These are phyloP conservation scores for Tetragonia tetragonoides DNA, from an alignment of 148 eudicot genomes.

Conservation along the genomic window DNA sequence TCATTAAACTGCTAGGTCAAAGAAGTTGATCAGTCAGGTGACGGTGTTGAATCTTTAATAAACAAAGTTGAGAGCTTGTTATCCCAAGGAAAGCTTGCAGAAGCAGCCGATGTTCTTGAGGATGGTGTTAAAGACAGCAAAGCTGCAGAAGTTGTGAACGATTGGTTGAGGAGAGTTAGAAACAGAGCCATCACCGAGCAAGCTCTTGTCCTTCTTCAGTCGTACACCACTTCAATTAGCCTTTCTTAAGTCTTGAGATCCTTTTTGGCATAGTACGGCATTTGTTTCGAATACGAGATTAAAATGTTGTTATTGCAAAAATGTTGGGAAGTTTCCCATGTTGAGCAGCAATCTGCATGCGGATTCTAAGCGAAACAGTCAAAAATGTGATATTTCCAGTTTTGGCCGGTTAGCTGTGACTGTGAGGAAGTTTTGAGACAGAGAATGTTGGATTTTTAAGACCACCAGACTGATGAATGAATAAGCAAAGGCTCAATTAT, in stretches of 20 bases:
- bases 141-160: slow-evolving; percentile 61
- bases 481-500: slow-evolving; percentile 16
- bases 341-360: too few relatives aligned
- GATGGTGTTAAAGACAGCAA: slow-evolving; percentile 74
- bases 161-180: slow-evolving; percentile 73
- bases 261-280: background rate
- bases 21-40: slow-evolving; percentile 74
- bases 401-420: background rate
- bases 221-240: slow-evolving; percentile 73
- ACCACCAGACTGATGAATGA: background rate
- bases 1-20: slow-evolving; percentile 43
- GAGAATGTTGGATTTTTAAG: background rate
- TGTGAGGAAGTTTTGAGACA: slow-evolving; percentile 5
- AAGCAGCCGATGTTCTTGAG: slow-evolving; percentile 90
- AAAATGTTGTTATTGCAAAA: too few relatives aligned
- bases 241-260: slow-evolving; percentile 33
- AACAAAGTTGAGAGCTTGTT: slow-evolving; percentile 69
- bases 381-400: background rate
- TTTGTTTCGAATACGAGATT: background rate
- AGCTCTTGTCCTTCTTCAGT: slow-evolving; percentile 64
- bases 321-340: too few relatives aligned
- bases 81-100: slow-evolving; percentile 80
- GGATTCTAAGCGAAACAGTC: background rate
- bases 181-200: slow-evolving; percentile 85
- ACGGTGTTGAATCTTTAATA: slow-evolving; percentile 84